Evolutionary conservation across 208 protist genomes (phyloP).

Genomic region (Herpetomonas tarakana): DNA sequence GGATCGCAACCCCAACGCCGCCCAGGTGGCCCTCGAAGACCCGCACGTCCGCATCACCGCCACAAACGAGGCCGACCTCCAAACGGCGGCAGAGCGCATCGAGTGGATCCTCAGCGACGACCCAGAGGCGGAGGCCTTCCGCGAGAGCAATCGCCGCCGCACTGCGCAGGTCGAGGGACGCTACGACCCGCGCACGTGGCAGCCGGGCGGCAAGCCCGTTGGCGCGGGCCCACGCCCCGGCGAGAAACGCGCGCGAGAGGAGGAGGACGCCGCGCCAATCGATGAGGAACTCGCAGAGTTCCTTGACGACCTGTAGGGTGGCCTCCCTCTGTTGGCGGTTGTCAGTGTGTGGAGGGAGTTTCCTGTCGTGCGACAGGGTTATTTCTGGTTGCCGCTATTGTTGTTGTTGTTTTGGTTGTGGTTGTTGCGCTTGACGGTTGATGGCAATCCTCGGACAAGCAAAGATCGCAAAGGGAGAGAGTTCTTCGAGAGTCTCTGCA

Average conservation of each 20-base stretch:
- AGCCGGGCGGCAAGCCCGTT: constrained; percentile 42
- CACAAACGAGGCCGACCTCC: constrained; percentile 80
- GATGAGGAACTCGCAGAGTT: constrained; percentile 78
- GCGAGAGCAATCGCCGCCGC: constrained; percentile 85
- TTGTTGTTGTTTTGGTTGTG: background rate
- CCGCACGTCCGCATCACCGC: constrained; percentile 90
- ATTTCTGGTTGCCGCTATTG: too few species aligned
- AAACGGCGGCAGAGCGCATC: constrained; percentile 82
- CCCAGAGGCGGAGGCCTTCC: constrained; percentile 82
- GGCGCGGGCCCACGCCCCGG: constrained; percentile 17
- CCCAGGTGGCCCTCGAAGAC: constrained; percentile 73
- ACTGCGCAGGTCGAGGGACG: constrained; percentile 90
- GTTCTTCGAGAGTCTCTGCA: too few species aligned
- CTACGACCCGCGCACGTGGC: constrained; percentile 89
- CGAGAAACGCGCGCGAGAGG: constrained; percentile 43
- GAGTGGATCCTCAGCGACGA: constrained; percentile 93
- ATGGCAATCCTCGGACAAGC: too few species aligned
- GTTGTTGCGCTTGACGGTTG: background rate
- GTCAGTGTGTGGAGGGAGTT: background rate
- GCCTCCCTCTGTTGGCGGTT: background rate
- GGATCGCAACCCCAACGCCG: constrained; percentile 76
- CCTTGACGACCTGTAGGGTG: constrained; percentile 61
- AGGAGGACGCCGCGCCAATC: constrained; percentile 25
- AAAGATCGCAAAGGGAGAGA: too few species aligned
- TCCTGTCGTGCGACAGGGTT: background rate